A percentile compares a stretch with the other conserved stretches of the same genome.
These are phyloP conservation scores for Erythrobasidium hasegawianum DNA, from an alignment of 1,284 basidiomycete species.

Conservation along the genomic window DNA sequence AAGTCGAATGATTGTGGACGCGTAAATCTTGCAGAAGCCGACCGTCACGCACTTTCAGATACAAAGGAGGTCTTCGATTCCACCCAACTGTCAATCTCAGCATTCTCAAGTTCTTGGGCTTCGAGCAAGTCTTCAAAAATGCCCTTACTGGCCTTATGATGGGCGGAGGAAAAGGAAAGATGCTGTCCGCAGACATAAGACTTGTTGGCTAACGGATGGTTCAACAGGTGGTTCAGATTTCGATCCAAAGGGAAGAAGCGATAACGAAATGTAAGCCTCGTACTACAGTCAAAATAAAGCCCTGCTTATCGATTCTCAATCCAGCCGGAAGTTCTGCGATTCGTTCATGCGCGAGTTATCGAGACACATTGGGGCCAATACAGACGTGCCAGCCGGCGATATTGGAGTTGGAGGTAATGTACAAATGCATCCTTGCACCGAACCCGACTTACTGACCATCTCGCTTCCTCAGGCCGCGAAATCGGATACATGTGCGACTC, in stretches of 20 bases:
- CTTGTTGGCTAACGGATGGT: too few species aligned
- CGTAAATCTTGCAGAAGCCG: not conserved
- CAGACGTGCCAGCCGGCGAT: conserved; percentile 57
- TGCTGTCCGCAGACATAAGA: too few species aligned
- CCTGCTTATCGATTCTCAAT: too few species aligned
- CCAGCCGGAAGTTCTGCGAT: conserved; percentile 47
- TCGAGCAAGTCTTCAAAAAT: conserved; percentile 80
- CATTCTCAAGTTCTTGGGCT: conserved; percentile 80
- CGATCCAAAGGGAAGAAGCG: conserved; percentile 76
- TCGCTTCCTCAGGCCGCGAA: not conserved
- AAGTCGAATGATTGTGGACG: conserved; percentile 53
- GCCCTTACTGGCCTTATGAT: conserved; percentile 72
- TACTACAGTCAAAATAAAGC: conserved; percentile 48
- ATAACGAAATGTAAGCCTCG: conserved; percentile 72
- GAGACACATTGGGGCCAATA: conserved; percentile 60
- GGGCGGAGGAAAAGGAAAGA: conserved; percentile 60
- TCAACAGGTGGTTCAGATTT: conserved; percentile 55
- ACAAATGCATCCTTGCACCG: not conserved
- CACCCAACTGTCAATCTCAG: conserved; percentile 78
- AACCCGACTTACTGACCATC: not conserved
- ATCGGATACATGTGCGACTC: conserved; percentile 49
- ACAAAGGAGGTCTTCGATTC: conserved; percentile 65
- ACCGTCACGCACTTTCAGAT: too few species aligned
- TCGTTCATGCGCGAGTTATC: conserved; percentile 71
- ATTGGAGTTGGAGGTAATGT: conserved; percentile 29